Base-by-base conservation (phyloP, 495 filamentous ascomycete genomes). In the Talaromyces wortmannii region DNA sequence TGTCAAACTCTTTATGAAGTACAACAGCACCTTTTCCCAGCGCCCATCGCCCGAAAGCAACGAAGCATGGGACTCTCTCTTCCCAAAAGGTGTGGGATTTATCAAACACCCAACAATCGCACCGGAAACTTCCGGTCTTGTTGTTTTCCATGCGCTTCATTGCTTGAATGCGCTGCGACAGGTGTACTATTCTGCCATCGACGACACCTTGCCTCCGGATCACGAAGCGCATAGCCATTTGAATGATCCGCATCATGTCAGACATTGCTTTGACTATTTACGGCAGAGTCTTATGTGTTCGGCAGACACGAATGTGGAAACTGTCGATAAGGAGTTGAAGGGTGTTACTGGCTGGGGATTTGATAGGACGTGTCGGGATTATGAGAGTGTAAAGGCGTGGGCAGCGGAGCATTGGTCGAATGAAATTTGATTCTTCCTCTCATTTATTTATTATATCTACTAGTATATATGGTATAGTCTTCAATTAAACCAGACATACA, bases 221-320 rank as follows among this genome's bases (percentile, higher is more conserved):
- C 15, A 17, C 4, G 16, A 48, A 5, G 56, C 46, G 23, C 56
- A 56, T 23, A 58, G 48, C 18, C 36, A 55, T 7, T 29, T 31
- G 17, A 17, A 23, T 12, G 52, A 56, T 40, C 51, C 52, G 5
- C 56, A 58, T 43, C 55, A 56, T 52, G 29, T 56, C 13, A 42
- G 55, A 29, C 64, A 68, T 57, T 70, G 67, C 47, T 63, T 67
- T 43, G 60, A 69, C 42, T 63, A 68, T 50, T 48, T 68, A 7
- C 63, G 66, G 6, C 66, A 68, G 49, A 43, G 58, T 0, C 44
- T 68, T 49, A 66, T 68, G 54, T 68, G 67, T 46, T 33, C 50
- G 12, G 57, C 59, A 18, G 63, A 68, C 45, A 60, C 63, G 0
- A 65, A 62, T 52, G 49, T 63, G 1, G 60, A 63, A 44, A 49